These are phyloP conservation scores for Tetracladium marchalianum DNA, from an alignment of 495 filamentous ascomycete species.

Conservation along the genomic window DNA sequence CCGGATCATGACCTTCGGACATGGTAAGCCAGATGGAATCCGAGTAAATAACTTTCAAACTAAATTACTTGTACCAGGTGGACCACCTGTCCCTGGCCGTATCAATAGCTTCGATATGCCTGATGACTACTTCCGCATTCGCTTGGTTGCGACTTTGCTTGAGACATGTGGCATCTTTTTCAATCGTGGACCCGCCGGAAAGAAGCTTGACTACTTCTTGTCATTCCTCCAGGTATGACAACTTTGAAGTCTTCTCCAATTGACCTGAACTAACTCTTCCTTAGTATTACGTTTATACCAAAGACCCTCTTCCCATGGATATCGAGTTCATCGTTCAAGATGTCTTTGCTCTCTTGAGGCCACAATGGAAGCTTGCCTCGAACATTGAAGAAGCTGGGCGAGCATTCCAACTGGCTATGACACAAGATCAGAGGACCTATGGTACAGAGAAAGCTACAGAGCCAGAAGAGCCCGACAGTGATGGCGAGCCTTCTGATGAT, in stretches of 20 bases:
- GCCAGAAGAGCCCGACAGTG: conserved; percentile 57
- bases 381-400: conserved; percentile 75
- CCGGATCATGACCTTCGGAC: conserved; percentile 84
- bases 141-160: conserved; percentile 77
- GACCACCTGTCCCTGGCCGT: conserved; percentile 69
- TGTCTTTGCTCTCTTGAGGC: conserved; percentile 70
- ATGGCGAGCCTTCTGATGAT: conserved; percentile 49
- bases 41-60: conserved; percentile 1
- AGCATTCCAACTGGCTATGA: conserved; percentile 76
- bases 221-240: conserved; percentile 72
- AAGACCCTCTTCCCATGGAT: conserved; percentile 90
- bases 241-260: conserved; percentile 4
- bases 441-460: conserved; percentile 57
- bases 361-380: conserved; percentile 80
- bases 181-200: conserved; percentile 83
- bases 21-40: conserved; percentile 41
- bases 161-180: conserved; percentile 97
- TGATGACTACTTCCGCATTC: conserved; percentile 93
- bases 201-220: conserved; percentile 97
- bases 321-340: conserved; percentile 96
- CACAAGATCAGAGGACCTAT: conserved; percentile 74
- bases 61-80: conserved; percentile 43
- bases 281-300: conserved; percentile 86
- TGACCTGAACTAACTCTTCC: conserved; percentile 22
- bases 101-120: conserved; percentile 70